Percentiles rank a stretch among this genome's conserved stretches.
phyloP scores from a whole-genome alignment of 768 basidiomycete species.

The Clitopilus hobsonii region DNA sequence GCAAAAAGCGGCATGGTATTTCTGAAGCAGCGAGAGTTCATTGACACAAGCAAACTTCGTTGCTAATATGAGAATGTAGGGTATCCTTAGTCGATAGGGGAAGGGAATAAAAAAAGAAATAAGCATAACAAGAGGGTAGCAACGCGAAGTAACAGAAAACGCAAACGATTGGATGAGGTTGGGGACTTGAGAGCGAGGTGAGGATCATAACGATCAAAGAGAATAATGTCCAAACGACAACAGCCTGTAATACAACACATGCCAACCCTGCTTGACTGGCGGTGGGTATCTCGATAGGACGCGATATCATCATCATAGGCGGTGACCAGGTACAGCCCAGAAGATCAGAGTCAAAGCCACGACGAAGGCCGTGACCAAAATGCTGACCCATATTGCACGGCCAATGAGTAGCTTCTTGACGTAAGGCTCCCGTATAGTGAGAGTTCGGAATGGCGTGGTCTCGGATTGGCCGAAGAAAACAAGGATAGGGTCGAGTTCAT shows the following conservation, averaged over 20 bases:
- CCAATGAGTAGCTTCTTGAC: slow-evolving; percentile 87
- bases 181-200: neutral
- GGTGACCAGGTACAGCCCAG: slow-evolving; percentile 93
- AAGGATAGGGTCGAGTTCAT: slow-evolving; percentile 94
- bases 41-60: neutral
- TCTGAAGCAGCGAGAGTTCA: neutral
- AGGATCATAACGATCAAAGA: neutral
- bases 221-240: neutral
- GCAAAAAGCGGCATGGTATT: neutral
- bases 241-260: neutral
- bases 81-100: neutral
- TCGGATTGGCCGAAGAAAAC: slow-evolving; percentile 93
- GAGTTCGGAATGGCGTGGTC: slow-evolving; percentile 93
- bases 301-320: slow-evolving; percentile 62
- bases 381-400: slow-evolving; percentile 86
- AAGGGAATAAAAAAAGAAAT: neutral
- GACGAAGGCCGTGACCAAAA: slow-evolving; percentile 73
- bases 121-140: neutral
- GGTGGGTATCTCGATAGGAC: neutral
- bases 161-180: neutral
- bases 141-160: neutral
- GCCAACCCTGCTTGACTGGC: neutral
- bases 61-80: neutral
- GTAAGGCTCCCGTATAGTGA: slow-evolving; percentile 89
- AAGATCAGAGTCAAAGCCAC: slow-evolving; percentile 86